Conservation (phyloP, 2,329 filamentous ascomycete genomes). For the Xenoacremonium recifei region DNA sequence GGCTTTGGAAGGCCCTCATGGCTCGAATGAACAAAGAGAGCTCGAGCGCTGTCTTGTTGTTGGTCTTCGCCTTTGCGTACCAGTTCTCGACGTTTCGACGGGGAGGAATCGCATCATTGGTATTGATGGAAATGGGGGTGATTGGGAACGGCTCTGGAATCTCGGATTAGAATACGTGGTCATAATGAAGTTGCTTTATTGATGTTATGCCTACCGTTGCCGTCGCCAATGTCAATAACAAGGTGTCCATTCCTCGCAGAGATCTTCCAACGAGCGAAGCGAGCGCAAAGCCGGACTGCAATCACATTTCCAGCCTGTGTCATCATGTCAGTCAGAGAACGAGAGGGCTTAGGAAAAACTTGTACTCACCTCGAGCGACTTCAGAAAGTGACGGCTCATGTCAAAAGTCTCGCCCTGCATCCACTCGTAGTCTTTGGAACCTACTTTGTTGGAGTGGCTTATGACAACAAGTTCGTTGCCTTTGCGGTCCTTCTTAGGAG, state of each 20-base stretch:
- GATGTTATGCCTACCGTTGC: no score
- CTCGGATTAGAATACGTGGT: no score
- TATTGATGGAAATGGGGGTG: no score
- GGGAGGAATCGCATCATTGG: no score
- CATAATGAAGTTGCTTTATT: no score
- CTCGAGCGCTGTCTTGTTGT: no score
- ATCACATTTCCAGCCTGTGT: constrained; percentile 9
- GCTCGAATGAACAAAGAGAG: background rate
- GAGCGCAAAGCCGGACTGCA: constrained; percentile 10
- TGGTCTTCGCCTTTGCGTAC: no score
- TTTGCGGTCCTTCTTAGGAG: constrained; percentile 3
- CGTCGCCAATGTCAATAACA: constrained; percentile 6
- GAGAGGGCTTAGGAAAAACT: background rate
- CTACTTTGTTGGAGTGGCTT: constrained; percentile 6
- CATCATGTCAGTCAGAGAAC: background rate
- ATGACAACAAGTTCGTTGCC: constrained; percentile 3
- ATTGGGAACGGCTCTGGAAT: no score
- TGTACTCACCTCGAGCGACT: constrained; percentile 4
- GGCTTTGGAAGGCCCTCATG: background rate
- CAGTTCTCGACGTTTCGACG: no score
- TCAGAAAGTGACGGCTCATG: constrained; percentile 4
- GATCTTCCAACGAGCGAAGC: constrained; percentile 6
- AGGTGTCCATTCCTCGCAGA: constrained; percentile 5
- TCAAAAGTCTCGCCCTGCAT: constrained; percentile 4
- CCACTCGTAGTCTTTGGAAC: constrained; percentile 3